Evolutionary conservation across 345 rosid genomes (phyloP).

Genomic region (Hibiscus mutabilis): DNA sequence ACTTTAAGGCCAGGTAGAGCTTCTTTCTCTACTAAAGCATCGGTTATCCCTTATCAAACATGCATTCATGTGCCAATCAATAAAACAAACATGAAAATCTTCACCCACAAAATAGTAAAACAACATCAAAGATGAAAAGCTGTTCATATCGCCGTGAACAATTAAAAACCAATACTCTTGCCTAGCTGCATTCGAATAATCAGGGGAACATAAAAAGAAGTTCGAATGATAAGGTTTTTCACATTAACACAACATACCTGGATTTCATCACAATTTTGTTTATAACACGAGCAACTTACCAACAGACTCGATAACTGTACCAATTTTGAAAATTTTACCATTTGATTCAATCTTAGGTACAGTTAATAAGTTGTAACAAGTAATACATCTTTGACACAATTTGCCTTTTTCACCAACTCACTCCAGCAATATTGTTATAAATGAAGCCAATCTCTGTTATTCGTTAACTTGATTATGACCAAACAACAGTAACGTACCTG

Average conservation of each 20-base stretch:
- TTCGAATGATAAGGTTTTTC: too few species aligned
- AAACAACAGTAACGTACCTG: slow-evolving; percentile 29
- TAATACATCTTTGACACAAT: not conserved
- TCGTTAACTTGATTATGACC: slow-evolving; percentile 24
- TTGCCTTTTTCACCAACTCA: slow-evolving; percentile 5
- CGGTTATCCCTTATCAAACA: not conserved
- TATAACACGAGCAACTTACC: slow-evolving; percentile 11
- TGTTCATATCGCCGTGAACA: too few species aligned
- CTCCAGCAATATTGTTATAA: slow-evolving; percentile 13
- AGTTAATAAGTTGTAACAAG: slow-evolving; percentile 1
- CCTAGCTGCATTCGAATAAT: too few species aligned
- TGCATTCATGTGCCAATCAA: not conserved
- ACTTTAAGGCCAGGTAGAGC: not conserved
- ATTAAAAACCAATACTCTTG: too few species aligned
- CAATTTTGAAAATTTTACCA: not conserved
- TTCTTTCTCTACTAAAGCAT: not conserved
- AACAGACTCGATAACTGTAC: slow-evolving; percentile 3
- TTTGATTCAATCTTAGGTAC: not conserved
- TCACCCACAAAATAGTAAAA: not conserved
- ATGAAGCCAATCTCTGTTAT: slow-evolving; percentile 25
- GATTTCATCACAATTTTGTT: not conserved
- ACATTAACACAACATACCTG: not conserved
- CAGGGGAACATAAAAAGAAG: too few species aligned
- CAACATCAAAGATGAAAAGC: not conserved
- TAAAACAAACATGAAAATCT: too few species aligned